These are phyloP conservation scores for Boletus mariae DNA, from an alignment of 1,284 basidiomycete genomes.

Conservation along the genomic window DNA sequence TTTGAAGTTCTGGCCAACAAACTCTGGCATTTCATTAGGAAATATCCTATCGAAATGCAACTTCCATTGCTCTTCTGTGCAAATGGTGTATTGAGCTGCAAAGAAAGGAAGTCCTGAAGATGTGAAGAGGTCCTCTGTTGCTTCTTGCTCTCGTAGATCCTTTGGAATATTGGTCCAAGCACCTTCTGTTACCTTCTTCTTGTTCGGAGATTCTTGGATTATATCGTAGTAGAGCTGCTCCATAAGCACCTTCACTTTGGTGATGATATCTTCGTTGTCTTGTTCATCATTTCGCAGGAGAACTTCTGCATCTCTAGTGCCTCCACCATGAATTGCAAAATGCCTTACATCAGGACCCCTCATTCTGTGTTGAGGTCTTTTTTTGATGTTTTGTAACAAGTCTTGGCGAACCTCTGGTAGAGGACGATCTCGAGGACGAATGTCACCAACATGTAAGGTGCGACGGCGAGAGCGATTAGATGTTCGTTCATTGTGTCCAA, in stretches of 20 bases:
- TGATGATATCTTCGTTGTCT: neutral
- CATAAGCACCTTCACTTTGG: neutral
- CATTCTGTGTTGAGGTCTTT: too few species aligned
- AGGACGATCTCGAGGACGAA: too few species aligned
- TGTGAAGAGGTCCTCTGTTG: neutral
- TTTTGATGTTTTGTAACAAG: too few species aligned
- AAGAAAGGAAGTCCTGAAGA: neutral
- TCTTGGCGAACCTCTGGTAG: too few species aligned
- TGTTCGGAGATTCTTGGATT: neutral
- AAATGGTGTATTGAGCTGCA: neutral
- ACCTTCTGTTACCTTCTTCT: neutral
- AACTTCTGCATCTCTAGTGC: neutral
- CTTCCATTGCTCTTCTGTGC: neutral
- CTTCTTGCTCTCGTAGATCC: neutral
- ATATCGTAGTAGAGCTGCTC: neutral
- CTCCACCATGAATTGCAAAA: too few species aligned
- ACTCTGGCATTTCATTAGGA: too few species aligned
- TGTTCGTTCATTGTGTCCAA: too few species aligned
- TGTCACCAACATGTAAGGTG: too few species aligned
- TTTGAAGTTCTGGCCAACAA: too few species aligned
- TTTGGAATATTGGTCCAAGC: neutral
- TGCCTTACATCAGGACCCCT: too few species aligned
- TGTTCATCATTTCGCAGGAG: neutral
- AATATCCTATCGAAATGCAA: neutral
- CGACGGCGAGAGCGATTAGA: too few species aligned